Evolutionary conservation across 441 rosid genomes (phyloP), one percentile per base, ranked within the genome.

Genomic region (Croton laevigatus): DNA sequence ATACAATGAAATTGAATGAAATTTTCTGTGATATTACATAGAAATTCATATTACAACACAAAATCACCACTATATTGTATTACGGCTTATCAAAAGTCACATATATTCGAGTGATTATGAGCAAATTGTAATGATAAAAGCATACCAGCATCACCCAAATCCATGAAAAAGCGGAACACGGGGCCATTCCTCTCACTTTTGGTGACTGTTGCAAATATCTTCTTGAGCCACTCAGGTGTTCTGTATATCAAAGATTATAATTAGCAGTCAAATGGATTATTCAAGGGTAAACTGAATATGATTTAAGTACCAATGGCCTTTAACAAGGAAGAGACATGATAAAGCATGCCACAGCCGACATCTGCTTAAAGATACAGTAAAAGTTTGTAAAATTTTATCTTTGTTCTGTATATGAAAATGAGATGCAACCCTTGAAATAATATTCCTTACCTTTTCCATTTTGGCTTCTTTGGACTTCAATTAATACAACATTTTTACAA

Each of bases 71-170:
- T 27, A 27, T 2, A 27, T 27, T 27, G 32, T 27, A 27, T 27
- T 27, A 27, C 1, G 32, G 32, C 32, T 27, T 27, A 27, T 27
- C 32, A 27, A 27, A 27, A 1, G 32, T 27, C 32, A 27, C 32
- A 27, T 27, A 27, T 2, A 62, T 27, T 14, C 9, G 53, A 54
- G 57, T 27, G 67, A 53, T 40, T 11, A 54, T 37, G 59, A 49
- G 8, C 49, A 32, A 46, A 27, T 37, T 65, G 19, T 14, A 63
- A 72, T 20, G n/a, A 59, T 46, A 58, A 55, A 57, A 38, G 19
- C 67, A 61, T 80, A 91, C 99, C 99, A 63, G 98, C 99, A 79
- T 95, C 99, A 52, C 97, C 95, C 60, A 95, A 85, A 84, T 95
- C 99, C 90, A 91, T 83, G 85, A 95, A 92, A 71, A 92, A 92